Base-by-base conservation (phyloP, 2,329 filamentous ascomycete species). In the Arthrobotrys sphaeroides region DNA sequence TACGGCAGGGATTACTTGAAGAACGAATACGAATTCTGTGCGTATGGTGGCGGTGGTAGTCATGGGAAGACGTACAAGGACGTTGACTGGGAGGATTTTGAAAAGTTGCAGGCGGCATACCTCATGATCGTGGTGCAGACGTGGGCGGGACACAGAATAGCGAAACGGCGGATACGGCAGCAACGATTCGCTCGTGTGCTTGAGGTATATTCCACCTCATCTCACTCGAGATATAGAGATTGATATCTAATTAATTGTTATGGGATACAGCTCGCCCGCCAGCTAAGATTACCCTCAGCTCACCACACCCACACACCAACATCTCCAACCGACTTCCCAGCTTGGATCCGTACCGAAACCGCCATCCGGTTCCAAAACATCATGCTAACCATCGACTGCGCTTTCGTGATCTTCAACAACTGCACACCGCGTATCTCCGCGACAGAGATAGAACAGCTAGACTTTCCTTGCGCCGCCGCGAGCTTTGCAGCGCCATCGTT, bases 61-160 rank as follows among this genome's bases (percentile, higher is more conserved):
- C n/a, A 40, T 3, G 62, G 18, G 1, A 60, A 51, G 16, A 68
- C 70, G 5, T 74, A 74, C 16, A 65, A 74, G 24, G 47, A 74
- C 22, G 47, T 68, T 9, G 70, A 74, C n/a, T 74, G 70, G 70
- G 62, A 68, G 13, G 62, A 68, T 43, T 74, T 74, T 18, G 61
- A 74, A 33, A 74, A 74, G 31, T 38, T 74, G 38, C 70, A 74
- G 36, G 70, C 70, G 5, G 70, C 70, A n/a, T 74, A 74, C 51
- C 47, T 74, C 12, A 67, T 68, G 43, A 62, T 74, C 33, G 70
- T 74, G n/a, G 70, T 68, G 20, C 70, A 74, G 28, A 67, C 70
- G 2, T 74, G 70, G 70, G 62, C 70, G n/a, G 70, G 70, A 1
- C 61, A 74, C 28, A 57, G 55, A 24, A 31, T 74, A 2, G 70